Evolutionary conservation across 495 filamentous ascomycete genomes (phyloP), one percentile per base, ranked within the genome.

Genomic region (Aspergillus carlsbadensis): DNA sequence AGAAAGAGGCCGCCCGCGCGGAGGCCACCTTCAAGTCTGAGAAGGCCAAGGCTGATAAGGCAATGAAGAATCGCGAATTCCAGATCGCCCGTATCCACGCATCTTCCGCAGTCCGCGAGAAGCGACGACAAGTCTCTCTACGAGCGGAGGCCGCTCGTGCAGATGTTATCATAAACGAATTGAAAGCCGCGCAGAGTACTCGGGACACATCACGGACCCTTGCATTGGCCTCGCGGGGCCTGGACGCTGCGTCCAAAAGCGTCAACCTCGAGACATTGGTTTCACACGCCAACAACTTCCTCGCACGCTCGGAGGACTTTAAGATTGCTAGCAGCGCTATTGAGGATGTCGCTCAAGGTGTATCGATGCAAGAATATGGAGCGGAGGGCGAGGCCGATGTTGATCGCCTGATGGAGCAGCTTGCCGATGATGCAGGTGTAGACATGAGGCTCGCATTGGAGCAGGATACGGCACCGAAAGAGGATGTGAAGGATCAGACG

Each of bases 31-130:
- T 65, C 70, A 77, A 78, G 58, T 71, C 74, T 13, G 76, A 78
- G 57, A 76, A 76, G 43, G 70, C 73, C 20, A 78, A 78, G 67
- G 76, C 76, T 26, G 76, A 78, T 58, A 74, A 71, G 37, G 74
- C 76, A 8, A 77, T 78, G 76, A 77, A 77, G 54, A 74, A 75
- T 58, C 74, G 66, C 46, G 76, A 78, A 61, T 78, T 78, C 60
- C 73, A 78, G 54, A 78, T 78, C 60, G 76, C 76, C 51, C 74
- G 76, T 35, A 78, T 78, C 64, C 76, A 78, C 63, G 76, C 76
- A 50, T 68, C 68, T 24, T 74, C 70, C 15, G 76, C 76, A 17
- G 69, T 78, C n/a, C 74, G 74, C 55, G 74, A 78, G 54, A 78
- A 78, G 46, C 68, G 71, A 29, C 70, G 76, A 50, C 76, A 78